Evolutionary conservation across 306 rosid genomes (phyloP), one percentile per base, ranked within the genome.

Genomic region (Cicer cuneatum): DNA sequence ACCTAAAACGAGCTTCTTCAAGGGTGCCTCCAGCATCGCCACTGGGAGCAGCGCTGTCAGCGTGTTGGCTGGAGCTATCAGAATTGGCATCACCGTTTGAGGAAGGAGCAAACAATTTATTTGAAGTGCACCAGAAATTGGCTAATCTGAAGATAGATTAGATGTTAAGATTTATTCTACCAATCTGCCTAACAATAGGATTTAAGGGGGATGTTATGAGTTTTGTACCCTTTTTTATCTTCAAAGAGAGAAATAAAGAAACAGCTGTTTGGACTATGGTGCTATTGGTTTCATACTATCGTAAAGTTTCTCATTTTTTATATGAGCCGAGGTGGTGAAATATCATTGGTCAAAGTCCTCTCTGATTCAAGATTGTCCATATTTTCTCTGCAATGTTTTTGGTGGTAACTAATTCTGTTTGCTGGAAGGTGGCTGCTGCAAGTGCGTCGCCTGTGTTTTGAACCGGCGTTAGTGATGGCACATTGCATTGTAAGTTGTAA

Each of bases 1-100:
- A 95, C 19, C 97, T 92, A 56, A 74, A 65, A 10, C 92, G 89
- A 49, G 98, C 97, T 54, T 90, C 99, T 52, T 86, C 99, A 29
- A 92, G 97, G 8, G 97, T 93, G 19, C 97, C 96, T 5, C 90
- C 86, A 10, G 85, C 81, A 8, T 83, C 83, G 56, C 78, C 87
- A 54, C 75, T 79, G 35, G 73, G 75, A 7, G 78, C 83, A 10
- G 76, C 21, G 3, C 69, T 56, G 37, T 93, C 96, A 1, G 59
- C 73, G 29, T 85, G 91, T 33, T 85, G 83, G 49, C 35, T 49
- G 15, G 87, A 78, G 79, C 16, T 81, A 12, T 93, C 97, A 11
- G 96, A 90, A 59, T 70, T 24, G 40, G 97, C 83, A 5, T 93
- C 97, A 2, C 86, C 92, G 14, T 80, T 92, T 0, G 86, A 60